Conservation (phyloP, 1,284 basidiomycete species). For the Omphalotus olearius region DNA sequence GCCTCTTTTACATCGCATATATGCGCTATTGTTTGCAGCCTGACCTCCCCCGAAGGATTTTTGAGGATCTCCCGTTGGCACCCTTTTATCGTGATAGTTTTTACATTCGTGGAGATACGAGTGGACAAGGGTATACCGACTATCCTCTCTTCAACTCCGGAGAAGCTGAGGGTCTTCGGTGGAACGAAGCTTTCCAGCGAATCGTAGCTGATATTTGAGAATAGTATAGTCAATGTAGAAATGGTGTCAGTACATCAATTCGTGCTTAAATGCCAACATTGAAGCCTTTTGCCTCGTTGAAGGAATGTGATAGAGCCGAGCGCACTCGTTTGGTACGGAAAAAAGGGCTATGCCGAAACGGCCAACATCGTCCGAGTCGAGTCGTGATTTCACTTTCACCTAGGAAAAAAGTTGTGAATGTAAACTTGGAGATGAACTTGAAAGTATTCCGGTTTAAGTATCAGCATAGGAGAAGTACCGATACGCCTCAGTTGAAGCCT, state of each 20-base stretch:
- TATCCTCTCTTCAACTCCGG: slow-evolving; percentile 16
- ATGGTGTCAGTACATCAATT: not conserved
- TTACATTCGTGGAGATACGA: slow-evolving; percentile 19
- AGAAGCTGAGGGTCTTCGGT: not conserved
- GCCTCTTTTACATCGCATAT: not conserved
- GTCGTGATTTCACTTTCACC: no score
- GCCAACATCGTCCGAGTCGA: no score
- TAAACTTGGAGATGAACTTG: no score
- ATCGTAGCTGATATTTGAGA: slow-evolving; percentile 3
- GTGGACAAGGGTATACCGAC: slow-evolving; percentile 24
- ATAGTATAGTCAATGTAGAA: not conserved
- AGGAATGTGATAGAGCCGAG: no score
- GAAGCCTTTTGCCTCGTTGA: no score
- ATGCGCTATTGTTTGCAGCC: slow-evolving; percentile 29
- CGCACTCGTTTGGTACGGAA: no score
- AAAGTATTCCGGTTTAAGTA: no score
- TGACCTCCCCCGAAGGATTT: slow-evolving; percentile 43
- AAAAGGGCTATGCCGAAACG: no score
- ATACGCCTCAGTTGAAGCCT: no score
- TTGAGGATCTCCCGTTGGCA: slow-evolving; percentile 24
- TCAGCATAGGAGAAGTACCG: no score
- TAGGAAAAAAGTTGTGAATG: no score
- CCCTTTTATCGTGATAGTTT: slow-evolving; percentile 25
- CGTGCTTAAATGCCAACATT: not conserved
- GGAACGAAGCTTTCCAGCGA: slow-evolving; percentile 1